Evolutionary conservation across 257 asterid species (phyloP).

Genomic region (Euphrasia confusa): DNA sequence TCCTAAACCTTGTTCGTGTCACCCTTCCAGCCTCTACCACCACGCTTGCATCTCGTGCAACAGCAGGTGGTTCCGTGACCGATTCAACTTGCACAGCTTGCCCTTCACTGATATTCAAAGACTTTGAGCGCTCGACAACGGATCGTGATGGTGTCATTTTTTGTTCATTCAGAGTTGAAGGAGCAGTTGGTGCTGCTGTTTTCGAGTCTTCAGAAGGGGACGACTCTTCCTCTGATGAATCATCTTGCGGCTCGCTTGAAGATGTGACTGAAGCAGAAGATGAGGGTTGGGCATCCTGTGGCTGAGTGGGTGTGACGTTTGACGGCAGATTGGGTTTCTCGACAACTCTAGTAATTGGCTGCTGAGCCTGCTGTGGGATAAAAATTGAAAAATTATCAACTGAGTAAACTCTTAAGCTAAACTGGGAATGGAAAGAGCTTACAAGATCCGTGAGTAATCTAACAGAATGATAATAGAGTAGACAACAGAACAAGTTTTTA

Average conservation of each 20-base stretch:
- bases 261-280: conserved; percentile 38
- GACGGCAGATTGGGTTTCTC: conserved; percentile 35
- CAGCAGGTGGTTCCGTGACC: conserved; percentile 24
- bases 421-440: background rate
- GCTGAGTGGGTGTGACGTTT: conserved; percentile 31
- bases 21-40: conserved; percentile 40
- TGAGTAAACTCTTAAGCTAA: background rate
- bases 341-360: conserved; percentile 30
- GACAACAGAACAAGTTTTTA: background rate
- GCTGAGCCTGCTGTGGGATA: conserved; percentile 34
- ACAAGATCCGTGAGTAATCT: background rate
- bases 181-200: conserved; percentile 25
- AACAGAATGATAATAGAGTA: background rate
- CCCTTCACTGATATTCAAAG: conserved; percentile 28
- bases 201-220: conserved; percentile 36
- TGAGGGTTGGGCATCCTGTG: conserved; percentile 35
- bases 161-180: conserved; percentile 37
- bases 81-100: conserved; percentile 40
- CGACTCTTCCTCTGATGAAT: conserved; percentile 34
- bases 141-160: conserved; percentile 40
- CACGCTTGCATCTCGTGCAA: conserved; percentile 26
- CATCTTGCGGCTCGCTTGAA: conserved; percentile 44
- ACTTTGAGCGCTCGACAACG: conserved; percentile 28
- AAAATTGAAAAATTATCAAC: background rate
- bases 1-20: conserved; percentile 51